Evolutionary conservation across 192 early-diverging fungal genomes (phyloP).

Genomic region (Linnemannia exigua): DNA sequence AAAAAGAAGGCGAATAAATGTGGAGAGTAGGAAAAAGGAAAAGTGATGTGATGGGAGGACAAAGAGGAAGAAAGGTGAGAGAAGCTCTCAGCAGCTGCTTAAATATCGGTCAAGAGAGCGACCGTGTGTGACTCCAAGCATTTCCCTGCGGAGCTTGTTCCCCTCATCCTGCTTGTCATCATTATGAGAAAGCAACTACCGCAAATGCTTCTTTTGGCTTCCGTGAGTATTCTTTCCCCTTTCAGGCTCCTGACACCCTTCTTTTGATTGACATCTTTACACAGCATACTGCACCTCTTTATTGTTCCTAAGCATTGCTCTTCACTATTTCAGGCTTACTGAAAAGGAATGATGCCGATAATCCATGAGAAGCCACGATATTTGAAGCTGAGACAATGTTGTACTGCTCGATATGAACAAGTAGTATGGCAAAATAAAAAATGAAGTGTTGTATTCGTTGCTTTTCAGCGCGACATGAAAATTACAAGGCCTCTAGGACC

Average conservation of each 20-base stretch:
- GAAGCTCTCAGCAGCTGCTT: not conserved
- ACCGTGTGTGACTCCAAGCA: not conserved
- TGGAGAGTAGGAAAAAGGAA: not conserved
- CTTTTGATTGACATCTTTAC: too few species aligned
- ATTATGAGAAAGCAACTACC: too few species aligned
- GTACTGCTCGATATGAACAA: not conserved
- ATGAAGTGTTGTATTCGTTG: not conserved
- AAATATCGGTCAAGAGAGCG: not conserved
- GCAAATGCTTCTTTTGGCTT: too few species aligned
- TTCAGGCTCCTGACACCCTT: too few species aligned
- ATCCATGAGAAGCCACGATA: too few species aligned
- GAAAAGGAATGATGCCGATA: too few species aligned
- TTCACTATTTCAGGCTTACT: too few species aligned
- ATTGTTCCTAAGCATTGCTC: too few species aligned
- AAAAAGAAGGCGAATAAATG: not conserved
- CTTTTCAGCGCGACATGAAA: constrained; percentile 3
- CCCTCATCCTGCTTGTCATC: not conserved
- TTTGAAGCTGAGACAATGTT: not conserved
- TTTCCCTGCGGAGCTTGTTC: constrained; percentile 9
- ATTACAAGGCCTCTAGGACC: not conserved
- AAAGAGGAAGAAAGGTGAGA: not conserved
- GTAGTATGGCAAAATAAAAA: not conserved
- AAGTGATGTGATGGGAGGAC: not conserved
- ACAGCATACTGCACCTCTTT: too few species aligned
- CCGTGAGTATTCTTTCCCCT: too few species aligned